Conservation (phyloP, 2,329 filamentous ascomycete genomes). For the Geoglossum cookeanum region DNA sequence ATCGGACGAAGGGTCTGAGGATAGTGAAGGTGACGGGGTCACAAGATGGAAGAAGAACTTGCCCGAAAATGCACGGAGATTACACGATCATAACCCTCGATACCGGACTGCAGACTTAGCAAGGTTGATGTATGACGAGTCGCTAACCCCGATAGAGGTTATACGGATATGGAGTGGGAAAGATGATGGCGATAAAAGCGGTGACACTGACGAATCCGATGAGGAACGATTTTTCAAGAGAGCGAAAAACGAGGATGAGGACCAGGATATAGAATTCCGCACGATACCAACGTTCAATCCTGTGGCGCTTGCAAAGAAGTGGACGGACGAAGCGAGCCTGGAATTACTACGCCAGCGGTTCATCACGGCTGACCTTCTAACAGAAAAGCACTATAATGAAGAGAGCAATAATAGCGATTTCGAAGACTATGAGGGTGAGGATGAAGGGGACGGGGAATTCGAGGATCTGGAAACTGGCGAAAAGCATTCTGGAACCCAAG, state of each 20-base stretch:
- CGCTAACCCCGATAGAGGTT: slow-evolving; percentile 55
- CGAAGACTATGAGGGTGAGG: slow-evolving; percentile 26
- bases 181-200: slow-evolving; percentile 38
- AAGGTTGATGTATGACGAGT: slow-evolving; percentile 72
- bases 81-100: slow-evolving; percentile 50
- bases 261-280: slow-evolving; percentile 46
- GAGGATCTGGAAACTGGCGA: slow-evolving; percentile 72
- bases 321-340: slow-evolving; percentile 62
- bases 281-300: slow-evolving; percentile 66
- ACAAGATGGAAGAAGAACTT: slow-evolving; percentile 82
- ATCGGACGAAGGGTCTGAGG: slow-evolving; percentile 32
- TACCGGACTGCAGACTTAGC: slow-evolving; percentile 71
- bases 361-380: slow-evolving; percentile 43
- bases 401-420: slow-evolving; percentile 34
- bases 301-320: slow-evolving; percentile 62
- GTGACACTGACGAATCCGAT: slow-evolving; percentile 37
- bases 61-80: slow-evolving; percentile 48
- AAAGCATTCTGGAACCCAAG: slow-evolving; percentile 26
- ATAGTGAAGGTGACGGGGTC: slow-evolving; percentile 51
- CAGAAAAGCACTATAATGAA: slow-evolving; percentile 23
- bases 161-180: slow-evolving; percentile 63
- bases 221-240: slow-evolving; percentile 47
- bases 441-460: slow-evolving; percentile 63
- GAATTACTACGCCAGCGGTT: slow-evolving; percentile 59
- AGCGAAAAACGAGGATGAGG: slow-evolving; percentile 28